Percentiles rank a stretch among this genome's conserved stretches.
Evolutionary conservation across 106 monocot genomes (phyloP).

Genomic region (Acanthochlamys bracteata): DNA sequence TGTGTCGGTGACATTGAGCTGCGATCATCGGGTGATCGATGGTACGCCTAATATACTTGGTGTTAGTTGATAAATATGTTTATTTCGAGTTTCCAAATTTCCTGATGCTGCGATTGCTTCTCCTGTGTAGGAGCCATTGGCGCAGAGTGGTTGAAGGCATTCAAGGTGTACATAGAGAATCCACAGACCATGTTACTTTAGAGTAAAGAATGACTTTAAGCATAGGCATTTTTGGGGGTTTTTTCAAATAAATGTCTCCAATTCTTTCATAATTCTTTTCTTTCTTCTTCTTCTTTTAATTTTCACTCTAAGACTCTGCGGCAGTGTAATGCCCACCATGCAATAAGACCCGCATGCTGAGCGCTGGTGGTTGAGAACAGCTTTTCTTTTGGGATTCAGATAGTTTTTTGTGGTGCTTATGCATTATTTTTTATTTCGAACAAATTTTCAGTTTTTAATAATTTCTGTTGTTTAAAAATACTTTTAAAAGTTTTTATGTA

Average conservation of each 20-base stretch:
- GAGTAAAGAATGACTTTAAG: slow-evolving; percentile 3
- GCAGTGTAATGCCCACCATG: no score
- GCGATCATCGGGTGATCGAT: slow-evolving; percentile 96
- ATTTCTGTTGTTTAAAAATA: no score
- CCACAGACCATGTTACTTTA: slow-evolving; percentile 81
- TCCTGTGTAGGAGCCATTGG: slow-evolving; percentile 70
- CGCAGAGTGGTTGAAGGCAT: slow-evolving; percentile 98
- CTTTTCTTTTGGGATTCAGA: no score
- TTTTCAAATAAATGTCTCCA: slow-evolving; percentile 24
- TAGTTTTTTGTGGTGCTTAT: no score
- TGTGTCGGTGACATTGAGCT: slow-evolving; percentile 92
- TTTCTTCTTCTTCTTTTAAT: not conserved
- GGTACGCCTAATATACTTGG: slow-evolving; percentile 36
- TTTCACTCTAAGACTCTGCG: no score
- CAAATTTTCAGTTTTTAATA: no score
- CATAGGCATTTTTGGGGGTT: slow-evolving; percentile 24
- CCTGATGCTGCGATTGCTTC: not conserved
- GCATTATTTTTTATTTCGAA: no score
- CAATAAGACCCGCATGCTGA: no score
- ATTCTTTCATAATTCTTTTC: slow-evolving; percentile 4
- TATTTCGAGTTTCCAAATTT: not conserved
- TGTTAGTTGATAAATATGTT: not conserved
- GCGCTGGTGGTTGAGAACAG: no score
- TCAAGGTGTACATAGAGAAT: slow-evolving; percentile 90
- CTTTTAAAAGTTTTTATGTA: no score